Conservation (phyloP, 2,329 filamentous ascomycete genomes). For the Fusarium longipes region DNA sequence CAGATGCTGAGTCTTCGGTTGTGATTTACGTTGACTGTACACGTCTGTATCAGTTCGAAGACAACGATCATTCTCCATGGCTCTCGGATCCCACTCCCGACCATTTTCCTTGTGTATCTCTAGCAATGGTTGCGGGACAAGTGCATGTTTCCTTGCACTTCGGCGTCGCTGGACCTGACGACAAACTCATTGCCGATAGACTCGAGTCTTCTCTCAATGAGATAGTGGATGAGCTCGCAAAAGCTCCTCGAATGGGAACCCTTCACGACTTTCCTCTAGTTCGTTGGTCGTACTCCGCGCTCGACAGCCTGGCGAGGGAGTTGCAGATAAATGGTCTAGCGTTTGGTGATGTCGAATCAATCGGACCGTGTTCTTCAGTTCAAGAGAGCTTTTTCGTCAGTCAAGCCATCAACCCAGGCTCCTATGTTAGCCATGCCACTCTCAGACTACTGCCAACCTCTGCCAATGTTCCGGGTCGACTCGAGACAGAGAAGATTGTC, state of each 20-base stretch:
- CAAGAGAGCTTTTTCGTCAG: conserved; percentile 4
- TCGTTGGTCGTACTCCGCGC: conserved; percentile 5
- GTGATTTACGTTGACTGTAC: conserved; percentile 6
- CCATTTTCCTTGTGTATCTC: conserved; percentile 1
- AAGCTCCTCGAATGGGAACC: conserved; percentile 1
- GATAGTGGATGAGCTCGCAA: conserved; percentile 2
- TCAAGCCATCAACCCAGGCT: neutral
- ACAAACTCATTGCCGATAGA: conserved; percentile 6
- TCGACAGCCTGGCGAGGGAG: conserved; percentile 1
- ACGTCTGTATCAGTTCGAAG: neutral
- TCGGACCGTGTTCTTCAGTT: conserved; percentile 2
- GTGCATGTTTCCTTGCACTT: conserved; percentile 8
- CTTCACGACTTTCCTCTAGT: conserved; percentile 3
- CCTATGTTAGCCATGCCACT: conserved; percentile 6
- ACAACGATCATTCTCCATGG: conserved; percentile 4
- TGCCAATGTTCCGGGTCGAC: neutral
- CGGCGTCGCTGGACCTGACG: neutral
- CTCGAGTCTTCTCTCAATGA: neutral
- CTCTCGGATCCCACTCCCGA: neutral
- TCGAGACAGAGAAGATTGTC: neutral
- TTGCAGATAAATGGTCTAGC: neutral
- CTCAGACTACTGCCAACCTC: neutral
- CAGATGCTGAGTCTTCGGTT: neutral
- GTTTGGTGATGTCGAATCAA: neutral
- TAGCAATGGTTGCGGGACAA: conserved; percentile 1